Base-by-base conservation (phyloP, 306 rosid species). In the Spatholobus suberectus region DNA sequence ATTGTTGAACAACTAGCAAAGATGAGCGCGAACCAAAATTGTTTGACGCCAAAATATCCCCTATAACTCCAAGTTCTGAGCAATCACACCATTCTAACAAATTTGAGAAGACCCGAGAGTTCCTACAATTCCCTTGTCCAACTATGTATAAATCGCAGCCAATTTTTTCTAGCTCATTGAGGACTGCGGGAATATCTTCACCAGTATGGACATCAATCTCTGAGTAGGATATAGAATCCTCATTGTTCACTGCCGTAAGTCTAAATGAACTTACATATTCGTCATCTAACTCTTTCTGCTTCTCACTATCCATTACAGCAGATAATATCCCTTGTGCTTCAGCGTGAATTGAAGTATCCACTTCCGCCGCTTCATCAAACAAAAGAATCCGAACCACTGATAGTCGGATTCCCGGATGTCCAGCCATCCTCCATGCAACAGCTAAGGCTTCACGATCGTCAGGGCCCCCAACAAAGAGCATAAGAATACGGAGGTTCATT, bases 371-470 rank as follows among this genome's bases (percentile, higher is more conserved):
- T 9, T 86, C 85, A 61, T 63, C 82, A 4, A 69, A 47, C 3
- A 78, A 74, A 38, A 80, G 55, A 27, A 90, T 84, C 41, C 92
- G 49, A 44, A 87, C 37, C 1, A 91, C 85, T 2, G 92, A 85
- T 2, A 94, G 21, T 4, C 37, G 46, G 0, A 88, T 72, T 23
- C 43, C 13, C 0, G 93, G 90, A 59, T 88, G 83, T n/a, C 70
- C 76, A 0, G 86, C 83, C 89, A 92, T 89, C 52, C 92, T 85
- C 89, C 82, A 75, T 15, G 91, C 89, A 51, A 89, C 81, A 5
- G 90, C 86, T 6, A 89, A 59, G 13, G 97, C 97, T 78, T 89
- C 92, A 5, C 90, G 86, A 13, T 90, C 97, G 18, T 89, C 94
- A 4, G 88, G 79, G 2, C 97, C 86, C 0, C 89, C 89, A 32